Evolutionary conservation across 1,284 basidiomycete species (phyloP).

Genomic region (Ustilago vetiveriae): DNA sequence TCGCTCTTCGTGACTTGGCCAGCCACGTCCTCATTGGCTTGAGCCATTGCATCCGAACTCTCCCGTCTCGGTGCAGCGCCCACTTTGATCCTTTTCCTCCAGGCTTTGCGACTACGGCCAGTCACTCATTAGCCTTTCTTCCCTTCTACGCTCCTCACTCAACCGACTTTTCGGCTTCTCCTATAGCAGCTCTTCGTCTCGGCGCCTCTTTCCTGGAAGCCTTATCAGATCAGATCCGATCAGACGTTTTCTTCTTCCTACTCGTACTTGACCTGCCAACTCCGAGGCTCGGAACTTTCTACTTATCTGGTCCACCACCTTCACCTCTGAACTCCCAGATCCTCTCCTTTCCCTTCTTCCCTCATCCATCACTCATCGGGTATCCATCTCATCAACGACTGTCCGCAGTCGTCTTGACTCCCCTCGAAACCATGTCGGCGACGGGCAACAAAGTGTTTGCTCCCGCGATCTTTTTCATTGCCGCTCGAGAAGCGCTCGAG

Average conservation of each 20-base stretch:
- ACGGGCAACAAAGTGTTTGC: conserved; percentile 63
- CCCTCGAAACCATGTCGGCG: conserved; percentile 13
- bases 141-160: neutral
- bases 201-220: no score
- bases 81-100: conserved; percentile 4
- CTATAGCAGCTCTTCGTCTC: no score
- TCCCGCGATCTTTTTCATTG: conserved; percentile 65
- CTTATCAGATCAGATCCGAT: conserved; percentile 45
- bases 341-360: conserved; percentile 2
- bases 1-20: neutral
- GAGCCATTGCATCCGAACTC: conserved; percentile 5
- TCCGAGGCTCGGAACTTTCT: neutral
- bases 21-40: conserved; percentile 9
- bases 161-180: neutral
- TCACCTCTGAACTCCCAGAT: neutral
- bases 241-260: neutral
- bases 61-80: conserved; percentile 5
- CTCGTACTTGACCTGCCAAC: no score
- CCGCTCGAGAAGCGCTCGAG: conserved; percentile 63
- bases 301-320: neutral
- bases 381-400: no score
- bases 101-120: neutral
- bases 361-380: no score
- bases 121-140: no score
- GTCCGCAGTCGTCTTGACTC: neutral